Conservation (phyloP, 2,329 filamentous ascomycete genomes). For the Diaporthe humulicola region DNA sequence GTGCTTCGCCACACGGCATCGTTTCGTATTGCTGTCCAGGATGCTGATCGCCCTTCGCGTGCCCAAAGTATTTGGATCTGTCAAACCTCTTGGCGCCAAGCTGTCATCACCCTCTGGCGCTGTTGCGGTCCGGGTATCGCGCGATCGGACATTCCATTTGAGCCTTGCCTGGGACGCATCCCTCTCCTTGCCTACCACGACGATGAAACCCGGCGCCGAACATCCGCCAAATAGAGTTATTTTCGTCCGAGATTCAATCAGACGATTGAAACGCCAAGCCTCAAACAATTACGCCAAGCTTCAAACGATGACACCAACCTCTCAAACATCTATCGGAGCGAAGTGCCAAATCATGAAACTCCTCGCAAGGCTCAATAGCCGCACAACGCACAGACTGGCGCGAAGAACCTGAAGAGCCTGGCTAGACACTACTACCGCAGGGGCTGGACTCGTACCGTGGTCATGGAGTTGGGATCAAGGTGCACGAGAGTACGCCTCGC, state of each 20-base stretch:
- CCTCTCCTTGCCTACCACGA: neutral
- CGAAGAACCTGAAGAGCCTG: neutral
- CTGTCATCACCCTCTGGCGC: neutral
- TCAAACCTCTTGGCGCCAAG: neutral
- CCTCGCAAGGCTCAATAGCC: neutral
- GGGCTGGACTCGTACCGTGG: neutral
- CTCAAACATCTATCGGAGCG: neutral
- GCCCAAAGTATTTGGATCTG: neutral
- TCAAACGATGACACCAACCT: too few species aligned
- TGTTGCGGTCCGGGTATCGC: neutral
- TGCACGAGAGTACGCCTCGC: neutral
- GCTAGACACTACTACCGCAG: neutral
- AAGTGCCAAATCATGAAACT: slow-evolving; percentile 6
- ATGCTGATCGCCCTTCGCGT: neutral
- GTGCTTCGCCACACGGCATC: neutral
- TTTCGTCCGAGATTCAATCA: neutral
- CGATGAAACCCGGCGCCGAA: slow-evolving; percentile 1
- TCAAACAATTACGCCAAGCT: slow-evolving; percentile 24
- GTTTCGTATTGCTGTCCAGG: neutral
- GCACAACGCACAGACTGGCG: neutral
- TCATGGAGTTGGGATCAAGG: neutral
- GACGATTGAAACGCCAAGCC: slow-evolving; percentile 24
- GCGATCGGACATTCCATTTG: neutral
- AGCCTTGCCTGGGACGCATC: neutral
- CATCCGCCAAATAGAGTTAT: neutral